A percentile compares a stretch with the other conserved stretches of the same genome.
Evolutionary conservation across 2,329 filamentous ascomycete genomes (phyloP).

Genomic region (Ophiognomonia clavigignenti-juglandacearum): DNA sequence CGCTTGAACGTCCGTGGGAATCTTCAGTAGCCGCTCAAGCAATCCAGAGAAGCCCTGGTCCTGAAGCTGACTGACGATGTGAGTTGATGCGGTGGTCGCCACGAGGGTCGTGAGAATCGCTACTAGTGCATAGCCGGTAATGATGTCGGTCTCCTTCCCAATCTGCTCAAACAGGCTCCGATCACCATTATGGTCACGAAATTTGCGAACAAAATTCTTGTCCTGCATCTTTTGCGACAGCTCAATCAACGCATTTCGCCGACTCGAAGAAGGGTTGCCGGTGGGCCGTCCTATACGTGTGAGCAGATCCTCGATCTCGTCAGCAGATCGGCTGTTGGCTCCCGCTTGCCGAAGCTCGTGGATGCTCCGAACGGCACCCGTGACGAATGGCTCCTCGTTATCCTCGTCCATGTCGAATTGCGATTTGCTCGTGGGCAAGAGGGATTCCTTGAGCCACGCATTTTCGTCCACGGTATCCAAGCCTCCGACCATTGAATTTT

Average conservation of each 20-base stretch:
- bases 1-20: constrained; percentile 49
- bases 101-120: constrained; percentile 61
- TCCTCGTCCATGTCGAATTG: constrained; percentile 35
- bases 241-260: constrained; percentile 56
- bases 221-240: constrained; percentile 55
- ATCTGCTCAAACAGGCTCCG: constrained; percentile 61
- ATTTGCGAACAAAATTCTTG: constrained; percentile 61
- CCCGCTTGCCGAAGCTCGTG: constrained; percentile 63
- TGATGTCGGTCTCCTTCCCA: constrained; percentile 52
- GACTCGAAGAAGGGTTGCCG: constrained; percentile 41
- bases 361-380: constrained; percentile 54
- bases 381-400: constrained; percentile 35
- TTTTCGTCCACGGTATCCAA: constrained; percentile 15
- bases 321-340: constrained; percentile 60
- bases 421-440: constrained; percentile 21
- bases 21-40: constrained; percentile 49
- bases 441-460: constrained; percentile 19
- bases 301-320: constrained; percentile 60
- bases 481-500: constrained; percentile 8
- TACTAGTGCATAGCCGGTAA: constrained; percentile 60
- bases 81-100: constrained; percentile 53
- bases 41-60: constrained; percentile 50
- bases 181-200: constrained; percentile 70
- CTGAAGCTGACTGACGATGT: constrained; percentile 53
- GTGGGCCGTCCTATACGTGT: constrained; percentile 53